Evolutionary conservation across 2,329 filamentous ascomycete genomes (phyloP).

Genomic region (Clonostachys sp.): DNA sequence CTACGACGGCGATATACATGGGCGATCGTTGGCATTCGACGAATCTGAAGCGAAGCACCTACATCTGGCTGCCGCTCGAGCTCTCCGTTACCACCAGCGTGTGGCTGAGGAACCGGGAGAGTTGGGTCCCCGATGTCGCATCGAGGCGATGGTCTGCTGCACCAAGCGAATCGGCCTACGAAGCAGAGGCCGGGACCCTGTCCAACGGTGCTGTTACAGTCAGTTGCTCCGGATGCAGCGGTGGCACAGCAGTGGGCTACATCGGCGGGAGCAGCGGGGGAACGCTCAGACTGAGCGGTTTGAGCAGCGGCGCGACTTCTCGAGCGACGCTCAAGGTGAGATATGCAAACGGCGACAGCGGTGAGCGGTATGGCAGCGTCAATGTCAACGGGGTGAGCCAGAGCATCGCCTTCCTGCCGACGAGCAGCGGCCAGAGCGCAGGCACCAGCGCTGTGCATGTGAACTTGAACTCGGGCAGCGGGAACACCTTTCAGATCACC

Average conservation of each 20-base stretch:
- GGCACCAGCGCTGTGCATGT: slow-evolving; percentile 41
- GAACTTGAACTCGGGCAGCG: slow-evolving; percentile 35
- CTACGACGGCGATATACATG: slow-evolving; percentile 49
- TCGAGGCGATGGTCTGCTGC: slow-evolving; percentile 36
- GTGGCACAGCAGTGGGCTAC: slow-evolving; percentile 44
- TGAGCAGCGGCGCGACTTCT: slow-evolving; percentile 31
- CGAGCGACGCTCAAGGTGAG: slow-evolving; percentile 48
- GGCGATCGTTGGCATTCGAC: slow-evolving; percentile 61
- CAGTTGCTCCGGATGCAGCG: slow-evolving; percentile 47
- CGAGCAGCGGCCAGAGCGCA: slow-evolving; percentile 29
- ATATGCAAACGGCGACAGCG: slow-evolving; percentile 50
- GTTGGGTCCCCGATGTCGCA: slow-evolving; percentile 44
- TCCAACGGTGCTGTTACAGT: slow-evolving; percentile 37
- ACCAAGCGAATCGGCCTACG: slow-evolving; percentile 39
- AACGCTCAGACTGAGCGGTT: slow-evolving; percentile 42
- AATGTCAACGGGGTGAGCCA: slow-evolving; percentile 48
- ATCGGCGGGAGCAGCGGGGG: slow-evolving; percentile 44
- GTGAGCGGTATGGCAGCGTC: slow-evolving; percentile 47
- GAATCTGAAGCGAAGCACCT: slow-evolving; percentile 58
- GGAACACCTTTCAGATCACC: slow-evolving; percentile 43
- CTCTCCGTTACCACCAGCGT: slow-evolving; percentile 44
- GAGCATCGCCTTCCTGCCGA: slow-evolving; percentile 50
- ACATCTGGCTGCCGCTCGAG: slow-evolving; percentile 59
- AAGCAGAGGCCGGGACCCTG: slow-evolving; percentile 44
- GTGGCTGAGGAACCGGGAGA: slow-evolving; percentile 44